Evolutionary conservation across 2,329 filamentous ascomycete species (phyloP).

Genomic region (Beauveria sp.): DNA sequence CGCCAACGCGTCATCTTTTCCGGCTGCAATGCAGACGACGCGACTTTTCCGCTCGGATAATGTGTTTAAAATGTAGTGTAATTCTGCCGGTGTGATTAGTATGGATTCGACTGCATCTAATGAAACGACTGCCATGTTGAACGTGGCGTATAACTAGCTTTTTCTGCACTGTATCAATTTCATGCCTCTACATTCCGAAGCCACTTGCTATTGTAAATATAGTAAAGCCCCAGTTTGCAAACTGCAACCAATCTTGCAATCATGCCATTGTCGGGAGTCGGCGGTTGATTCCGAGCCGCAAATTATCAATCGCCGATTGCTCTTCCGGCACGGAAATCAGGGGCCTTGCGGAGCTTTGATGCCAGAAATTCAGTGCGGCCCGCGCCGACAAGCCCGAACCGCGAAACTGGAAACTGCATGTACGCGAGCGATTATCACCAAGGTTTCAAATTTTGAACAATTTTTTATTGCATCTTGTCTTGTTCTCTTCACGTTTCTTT

Average conservation of each 20-base stretch:
- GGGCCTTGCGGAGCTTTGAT: not conserved
- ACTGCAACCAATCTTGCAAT: not conserved
- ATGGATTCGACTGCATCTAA: not conserved
- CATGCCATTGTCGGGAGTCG: not conserved
- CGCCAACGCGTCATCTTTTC: not conserved
- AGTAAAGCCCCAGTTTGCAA: not conserved
- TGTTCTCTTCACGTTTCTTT: too few species aligned
- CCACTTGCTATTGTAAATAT: not conserved
- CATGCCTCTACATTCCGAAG: not conserved
- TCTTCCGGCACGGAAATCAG: not conserved
- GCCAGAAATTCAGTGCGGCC: not conserved
- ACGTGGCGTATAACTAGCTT: not conserved
- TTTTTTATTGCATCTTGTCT: too few species aligned
- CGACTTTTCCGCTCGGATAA: too few species aligned
- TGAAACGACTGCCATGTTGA: not conserved
- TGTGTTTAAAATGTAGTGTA: not conserved
- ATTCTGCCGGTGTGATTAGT: not conserved
- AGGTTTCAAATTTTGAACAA: too few species aligned
- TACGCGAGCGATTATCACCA: too few species aligned
- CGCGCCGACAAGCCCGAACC: not conserved
- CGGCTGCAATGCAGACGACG: not conserved
- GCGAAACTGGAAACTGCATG: not conserved
- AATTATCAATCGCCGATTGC: not conserved
- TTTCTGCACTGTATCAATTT: not conserved
- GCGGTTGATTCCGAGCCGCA: not conserved